Base-by-base conservation (phyloP, 1,284 basidiomycete genomes). In the Ceratobasidium sp. region DNA sequence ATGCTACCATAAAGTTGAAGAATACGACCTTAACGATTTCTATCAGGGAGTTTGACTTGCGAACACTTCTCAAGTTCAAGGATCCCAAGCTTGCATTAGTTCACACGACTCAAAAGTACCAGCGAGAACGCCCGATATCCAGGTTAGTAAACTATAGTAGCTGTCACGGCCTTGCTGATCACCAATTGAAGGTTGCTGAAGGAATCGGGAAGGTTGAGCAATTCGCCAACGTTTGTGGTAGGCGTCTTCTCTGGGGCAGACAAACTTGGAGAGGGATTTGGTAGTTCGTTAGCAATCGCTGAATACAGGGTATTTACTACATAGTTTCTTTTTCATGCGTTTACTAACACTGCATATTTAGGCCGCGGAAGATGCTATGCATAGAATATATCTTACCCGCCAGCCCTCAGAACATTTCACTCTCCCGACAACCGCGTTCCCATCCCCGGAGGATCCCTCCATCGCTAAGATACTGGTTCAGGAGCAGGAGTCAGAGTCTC, bases 201-300 rank as follows among this genome's bases (percentile, higher is more conserved):
- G 77, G 97, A 98, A 81, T 95, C 95, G 0, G 97, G 97, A 79
- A 89, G 95, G 58, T 88, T 89, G 76, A 93, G 93, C 2, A 93
- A 94, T 77, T 91, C 93, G 7, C 96, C 97, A 0, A 87, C 98
- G 47, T 99, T 94, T 80, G 93, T 98, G 16, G 92, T 98, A 11
- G 97, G 96, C 26, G 91, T 98, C 61, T 98, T 89, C 81, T 93
- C 93, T n/a, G 92, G 92, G 7, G 88, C 87, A 23, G 91, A 93
- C 76, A 90, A 98, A 82, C 87, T 99, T 1, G 95, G 97, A 14
- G 96, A 99, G 83, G 96, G 96, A 8, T 95, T 95, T 79, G 98
- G 98, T 58, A 93, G 90, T 77, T 95, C 93, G 18, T 84, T 98
- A 73, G 89, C 89, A 79, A 99, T 99, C 97, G 96, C 96, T 18